Percentiles rank a stretch among this genome's conserved stretches.
Evolutionary conservation across 2,329 filamentous ascomycete genomes (phyloP).

Genomic region (Penicillium expansum): DNA sequence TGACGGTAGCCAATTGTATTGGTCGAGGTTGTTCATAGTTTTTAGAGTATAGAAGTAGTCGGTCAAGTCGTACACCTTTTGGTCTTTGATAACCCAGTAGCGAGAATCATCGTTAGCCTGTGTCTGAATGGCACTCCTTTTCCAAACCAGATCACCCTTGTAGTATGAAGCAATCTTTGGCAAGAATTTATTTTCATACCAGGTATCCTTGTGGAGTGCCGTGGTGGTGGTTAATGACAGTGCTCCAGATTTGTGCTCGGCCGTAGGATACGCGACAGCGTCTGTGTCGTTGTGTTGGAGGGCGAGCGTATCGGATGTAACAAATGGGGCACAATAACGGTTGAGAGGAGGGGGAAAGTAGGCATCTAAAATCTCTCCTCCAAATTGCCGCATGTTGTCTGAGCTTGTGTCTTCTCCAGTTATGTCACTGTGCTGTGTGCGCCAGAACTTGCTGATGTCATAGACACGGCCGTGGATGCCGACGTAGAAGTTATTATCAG

Average conservation of each 20-base stretch:
- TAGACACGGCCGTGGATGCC: slow-evolving; percentile 86
- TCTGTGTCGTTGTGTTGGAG: slow-evolving; percentile 61
- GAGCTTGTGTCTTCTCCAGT: slow-evolving; percentile 56
- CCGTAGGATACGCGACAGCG: slow-evolving; percentile 56
- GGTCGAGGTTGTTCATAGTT: slow-evolving; percentile 51
- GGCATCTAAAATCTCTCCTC: slow-evolving; percentile 73
- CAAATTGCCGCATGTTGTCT: slow-evolving; percentile 71
- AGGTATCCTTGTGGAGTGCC: slow-evolving; percentile 61
- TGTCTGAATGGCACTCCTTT: slow-evolving; percentile 55
- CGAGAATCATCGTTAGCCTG: slow-evolving; percentile 67
- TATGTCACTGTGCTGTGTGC: slow-evolving; percentile 74
- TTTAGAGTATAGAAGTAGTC: slow-evolving; percentile 82
- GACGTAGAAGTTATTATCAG: slow-evolving; percentile 78
- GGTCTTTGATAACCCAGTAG: slow-evolving; percentile 75
- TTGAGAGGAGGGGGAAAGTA: slow-evolving; percentile 81
- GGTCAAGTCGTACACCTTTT: slow-evolving; percentile 81
- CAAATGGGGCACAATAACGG: slow-evolving; percentile 71
- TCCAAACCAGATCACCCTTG: slow-evolving; percentile 80
- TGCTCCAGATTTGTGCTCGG: slow-evolving; percentile 68
- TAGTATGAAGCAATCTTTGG: slow-evolving; percentile 82
- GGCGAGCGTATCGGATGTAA: slow-evolving; percentile 54
- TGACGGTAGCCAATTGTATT: slow-evolving; percentile 70
- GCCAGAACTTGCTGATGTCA: slow-evolving; percentile 88
- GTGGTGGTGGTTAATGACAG: slow-evolving; percentile 56
- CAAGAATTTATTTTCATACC: slow-evolving; percentile 74